Percentiles rank a stretch among this genome's conserved stretches.
Conservation (phyloP, 352 stramenopile species). For the Phytophthora macrochlamydospora region DNA sequence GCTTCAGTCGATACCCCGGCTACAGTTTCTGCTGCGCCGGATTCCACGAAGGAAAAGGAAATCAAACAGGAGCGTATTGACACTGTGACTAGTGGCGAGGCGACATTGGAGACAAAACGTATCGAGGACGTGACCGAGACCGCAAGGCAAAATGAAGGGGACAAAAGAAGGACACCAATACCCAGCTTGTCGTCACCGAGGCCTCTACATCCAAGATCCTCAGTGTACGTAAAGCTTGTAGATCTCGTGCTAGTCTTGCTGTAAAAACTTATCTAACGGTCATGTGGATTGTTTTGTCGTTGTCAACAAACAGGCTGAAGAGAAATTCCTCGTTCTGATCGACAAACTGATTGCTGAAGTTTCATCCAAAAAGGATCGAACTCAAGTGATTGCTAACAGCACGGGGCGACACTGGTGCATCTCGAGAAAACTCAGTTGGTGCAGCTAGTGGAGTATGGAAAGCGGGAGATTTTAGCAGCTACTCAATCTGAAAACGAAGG, state of each 20-base stretch:
- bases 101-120: background rate
- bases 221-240: constrained; percentile 24
- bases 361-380: constrained; percentile 57
- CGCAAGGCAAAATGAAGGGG: background rate
- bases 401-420: constrained; percentile 76
- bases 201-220: background rate
- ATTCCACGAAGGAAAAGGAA: constrained; percentile 21
- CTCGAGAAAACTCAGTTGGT: constrained; percentile 73
- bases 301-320: constrained; percentile 38
- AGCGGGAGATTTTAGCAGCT: constrained; percentile 49
- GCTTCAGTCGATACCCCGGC: background rate
- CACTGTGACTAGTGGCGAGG: background rate
- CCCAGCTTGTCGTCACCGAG: constrained; percentile 17
- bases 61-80: constrained; percentile 30
- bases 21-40: background rate
- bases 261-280: background rate
- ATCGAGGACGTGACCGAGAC: background rate
- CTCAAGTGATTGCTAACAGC: constrained; percentile 69
- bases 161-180: constrained; percentile 4
- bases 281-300: background rate
- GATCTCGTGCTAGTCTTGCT: background rate
- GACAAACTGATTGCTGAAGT: constrained; percentile 68
- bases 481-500: constrained; percentile 33
- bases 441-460: constrained; percentile 63
- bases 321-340: constrained; percentile 63